Evolutionary conservation across 2,329 filamentous ascomycete species (phyloP), one percentile per base, ranked within the genome.

Genomic region (Neurospora sp.): DNA sequence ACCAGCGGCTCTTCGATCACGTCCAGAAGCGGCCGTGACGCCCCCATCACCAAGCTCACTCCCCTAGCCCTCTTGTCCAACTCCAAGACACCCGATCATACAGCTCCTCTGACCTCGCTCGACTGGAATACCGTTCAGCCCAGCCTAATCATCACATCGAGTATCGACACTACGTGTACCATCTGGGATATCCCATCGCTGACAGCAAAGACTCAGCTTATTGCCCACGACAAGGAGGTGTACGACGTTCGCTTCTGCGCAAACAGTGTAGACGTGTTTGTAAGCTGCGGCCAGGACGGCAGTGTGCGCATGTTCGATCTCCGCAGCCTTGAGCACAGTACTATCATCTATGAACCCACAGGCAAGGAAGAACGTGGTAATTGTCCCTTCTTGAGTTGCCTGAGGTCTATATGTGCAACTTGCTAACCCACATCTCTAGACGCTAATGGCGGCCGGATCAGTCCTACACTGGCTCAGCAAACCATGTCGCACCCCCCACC

Each of bases 141-240:
- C 0, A 97, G 95, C 79, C 84, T 99, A 69, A 99, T 99, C 78
- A 99, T 99, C 77, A 99, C 96, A 0, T 97, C 94, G 3, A 98
- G 94, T 79, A 99, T 99, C 77, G 96, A 99, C 78, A 99, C 96
- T 1, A 99, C 96, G 6, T 99, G 96, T 82, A 99, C 96, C 4
- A 99, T 99, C 74, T 99, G 96, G 96, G 96, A 99, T 79, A 99
- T 99, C 69, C 96, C 96, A 3, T 97, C 96, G 0, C 84, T 99
- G 72, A 99, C 96, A 0, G 96, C 96, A 68, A 99, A 99, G 82
- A 99, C 96, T 1, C 96, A 99, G 79, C 84, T 99, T 66, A 99
- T 99, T 80, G 96, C 96, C 23, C 96, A 99, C 79, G 96, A 99
- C 82, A 98, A 98, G 81, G 96, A 99, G 81, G 96, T 99, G 6